Evolutionary conservation across 768 basidiomycete species (phyloP).

Genomic region (Mycena floridula): DNA sequence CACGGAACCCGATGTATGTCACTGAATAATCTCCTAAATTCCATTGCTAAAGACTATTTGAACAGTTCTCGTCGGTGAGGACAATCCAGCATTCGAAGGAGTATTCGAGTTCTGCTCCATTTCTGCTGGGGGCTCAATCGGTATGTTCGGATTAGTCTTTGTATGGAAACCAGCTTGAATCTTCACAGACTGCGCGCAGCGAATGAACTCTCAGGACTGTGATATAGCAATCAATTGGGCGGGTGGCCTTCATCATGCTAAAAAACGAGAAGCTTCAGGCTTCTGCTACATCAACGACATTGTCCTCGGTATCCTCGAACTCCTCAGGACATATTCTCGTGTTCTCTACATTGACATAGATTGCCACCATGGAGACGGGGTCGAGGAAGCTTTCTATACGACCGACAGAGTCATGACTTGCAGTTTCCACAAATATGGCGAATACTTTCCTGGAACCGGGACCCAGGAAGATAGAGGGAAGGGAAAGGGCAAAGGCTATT

Average conservation of each 20-base stretch:
- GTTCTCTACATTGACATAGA: constrained; percentile 98
- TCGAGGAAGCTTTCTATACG: constrained; percentile 98
- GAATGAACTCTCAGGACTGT: constrained; percentile 70
- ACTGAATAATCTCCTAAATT: background rate
- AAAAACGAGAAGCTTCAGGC: constrained; percentile 95
- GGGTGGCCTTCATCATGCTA: constrained; percentile 96
- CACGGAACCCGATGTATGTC: constrained; percentile 79
- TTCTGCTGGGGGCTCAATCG: constrained; percentile 96
- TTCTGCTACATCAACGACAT: constrained; percentile 99
- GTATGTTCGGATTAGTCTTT: constrained; percentile 36
- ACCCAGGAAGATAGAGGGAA: constrained; percentile 82
- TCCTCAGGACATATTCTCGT: constrained; percentile 77
- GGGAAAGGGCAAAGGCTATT: constrained; percentile 79
- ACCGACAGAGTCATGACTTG: constrained; percentile 97
- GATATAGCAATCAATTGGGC: constrained; percentile 69
- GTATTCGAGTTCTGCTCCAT: constrained; percentile 97
- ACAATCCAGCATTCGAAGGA: constrained; percentile 96
- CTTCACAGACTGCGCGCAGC: constrained; percentile 89
- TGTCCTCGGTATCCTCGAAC: constrained; percentile 88
- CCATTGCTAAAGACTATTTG: background rate
- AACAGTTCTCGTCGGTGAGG: constrained; percentile 93
- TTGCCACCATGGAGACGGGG: constrained; percentile 97
- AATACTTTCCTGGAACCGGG: constrained; percentile 64
- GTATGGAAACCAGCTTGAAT: constrained; percentile 6
- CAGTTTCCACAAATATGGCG: constrained; percentile 84